Evolutionary conservation across 1,139 yeast species (phyloP), one percentile per base, ranked within the genome.

Genomic region (Magnusiomyces sp.): DNA sequence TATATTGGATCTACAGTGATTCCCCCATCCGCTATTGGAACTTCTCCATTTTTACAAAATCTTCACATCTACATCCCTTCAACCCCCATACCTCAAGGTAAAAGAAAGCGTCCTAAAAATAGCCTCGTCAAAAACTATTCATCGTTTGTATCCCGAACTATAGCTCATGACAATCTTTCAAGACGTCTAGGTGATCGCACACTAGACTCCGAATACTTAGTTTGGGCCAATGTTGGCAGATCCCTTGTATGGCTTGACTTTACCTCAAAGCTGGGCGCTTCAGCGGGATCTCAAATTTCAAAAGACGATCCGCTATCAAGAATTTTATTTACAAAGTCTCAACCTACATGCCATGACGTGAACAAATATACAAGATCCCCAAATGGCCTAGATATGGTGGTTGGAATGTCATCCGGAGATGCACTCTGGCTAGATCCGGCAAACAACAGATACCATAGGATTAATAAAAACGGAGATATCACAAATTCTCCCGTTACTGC

Each of bases 351-450:
- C 50, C 73, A 69, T 49, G 71, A 67, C 49, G 60, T 70, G 13
- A 71, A 71, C 55, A 53, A 48, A 38, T 50, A 50, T 34, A 69
- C 72, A 2, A 60, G 62, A n/a, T 63, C 69, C n/a, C 63, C 66
- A 16, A 62, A 62, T 27, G 68, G 69, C 49, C 54, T 77, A 14
- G 83, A 78, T 50, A 62, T 75, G n/a, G 63, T 73, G 7, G 58
- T 76, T 14, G 82, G 81, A 5, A 72, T 74, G 54, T 69, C 77
- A 1, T 65, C 76, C 1, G 80, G 81, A 27, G 83, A 78, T 56
- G 62, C 76, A n/a, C 55, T 78, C n/a, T 78, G 81, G 81, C 58
- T 73, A 36, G 80, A 76, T 55, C 72, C 77, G 13, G 62, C 68
- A 31, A 67, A 71, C 43, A 67, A 70, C 61, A 69, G 71, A 51